phyloP scores from a whole-genome alignment of 1,139 yeast species.

The Debaryomyces coudertii region DNA sequence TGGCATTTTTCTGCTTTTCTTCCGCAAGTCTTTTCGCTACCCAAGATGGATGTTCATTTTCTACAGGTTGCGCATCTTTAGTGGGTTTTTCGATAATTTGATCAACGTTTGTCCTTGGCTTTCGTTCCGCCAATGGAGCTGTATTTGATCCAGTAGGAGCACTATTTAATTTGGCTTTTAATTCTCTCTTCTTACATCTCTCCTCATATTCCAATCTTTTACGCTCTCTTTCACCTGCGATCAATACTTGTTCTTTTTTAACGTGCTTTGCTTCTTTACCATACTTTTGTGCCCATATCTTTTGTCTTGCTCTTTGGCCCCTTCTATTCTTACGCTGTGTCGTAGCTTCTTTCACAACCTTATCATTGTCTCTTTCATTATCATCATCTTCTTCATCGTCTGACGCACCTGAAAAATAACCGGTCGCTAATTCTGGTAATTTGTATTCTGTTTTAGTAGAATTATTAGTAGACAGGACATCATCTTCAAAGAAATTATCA shows the following conservation, averaged over 20 bases:
- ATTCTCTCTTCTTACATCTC: constrained; percentile 67
- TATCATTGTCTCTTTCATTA: constrained; percentile 58
- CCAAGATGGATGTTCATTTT: constrained; percentile 90
- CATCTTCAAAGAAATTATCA: constrained; percentile 47
- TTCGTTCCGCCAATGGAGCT: constrained; percentile 45
- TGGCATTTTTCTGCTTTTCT: constrained; percentile 62
- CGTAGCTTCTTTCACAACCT: constrained; percentile 58
- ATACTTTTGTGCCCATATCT: constrained; percentile 91
- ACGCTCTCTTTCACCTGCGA: constrained; percentile 57
- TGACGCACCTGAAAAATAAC: constrained; percentile 79
- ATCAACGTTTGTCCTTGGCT: constrained; percentile 12
- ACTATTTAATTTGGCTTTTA: constrained; percentile 45
- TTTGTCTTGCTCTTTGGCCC: constrained; percentile 96
- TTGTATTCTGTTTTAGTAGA: constrained; percentile 24
- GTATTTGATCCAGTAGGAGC: constrained; percentile 42
- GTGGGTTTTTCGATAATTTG: constrained; percentile 1
- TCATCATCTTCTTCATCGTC: constrained; percentile 65
- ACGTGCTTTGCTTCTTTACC: constrained; percentile 87
- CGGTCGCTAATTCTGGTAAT: constrained; percentile 74
- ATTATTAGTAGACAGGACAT: constrained; percentile 18
- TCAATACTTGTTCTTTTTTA: constrained; percentile 58
- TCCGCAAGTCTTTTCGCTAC: constrained; percentile 78
- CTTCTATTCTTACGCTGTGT: constrained; percentile 78
- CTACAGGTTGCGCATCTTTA: constrained; percentile 14
- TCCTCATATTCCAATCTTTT: constrained; percentile 71